Percentiles rank a stretch among this genome's conserved stretches.
Conservation (phyloP, 768 basidiomycete genomes). For the Lactarius tabidus region DNA sequence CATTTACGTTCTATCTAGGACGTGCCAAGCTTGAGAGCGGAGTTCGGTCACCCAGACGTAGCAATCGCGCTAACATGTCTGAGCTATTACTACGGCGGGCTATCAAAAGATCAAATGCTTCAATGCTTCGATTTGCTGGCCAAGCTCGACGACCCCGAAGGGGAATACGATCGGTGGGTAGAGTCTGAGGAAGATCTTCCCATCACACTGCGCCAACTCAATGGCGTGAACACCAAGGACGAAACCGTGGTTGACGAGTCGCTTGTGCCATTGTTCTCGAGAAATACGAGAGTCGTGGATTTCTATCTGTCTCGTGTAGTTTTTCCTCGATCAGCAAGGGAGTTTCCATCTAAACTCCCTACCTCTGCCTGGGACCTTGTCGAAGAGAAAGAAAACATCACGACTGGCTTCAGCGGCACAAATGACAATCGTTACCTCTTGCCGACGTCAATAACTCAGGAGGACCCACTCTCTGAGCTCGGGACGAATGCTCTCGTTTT, state of each 20-base stretch:
- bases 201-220: conserved; percentile 30
- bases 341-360: conserved; percentile 45
- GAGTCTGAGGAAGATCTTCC: conserved; percentile 30
- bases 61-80: conserved; percentile 44
- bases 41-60: conserved; percentile 53
- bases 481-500: conserved; percentile 49
- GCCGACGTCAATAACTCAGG: conserved; percentile 36
- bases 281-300: conserved; percentile 40
- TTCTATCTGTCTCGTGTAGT: conserved; percentile 47
- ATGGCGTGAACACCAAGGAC: conserved; percentile 43
- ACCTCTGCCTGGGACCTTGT: conserved; percentile 54
- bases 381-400: conserved; percentile 34
- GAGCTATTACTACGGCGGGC: conserved; percentile 47
- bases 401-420: conserved; percentile 54
- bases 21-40: conserved; percentile 41
- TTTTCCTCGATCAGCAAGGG: conserved; percentile 48
- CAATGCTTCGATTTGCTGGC: conserved; percentile 37
- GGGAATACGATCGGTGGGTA: conserved; percentile 43
- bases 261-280: conserved; percentile 36
- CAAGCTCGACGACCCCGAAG: conserved; percentile 39
- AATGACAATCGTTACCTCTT: conserved; percentile 43
- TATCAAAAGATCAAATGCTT: conserved; percentile 38
- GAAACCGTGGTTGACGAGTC: conserved; percentile 29
- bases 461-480: conserved; percentile 38
- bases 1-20: conserved; percentile 32